Evolutionary conservation across 1,139 yeast genomes (phyloP), one percentile per base, ranked within the genome.

Genomic region (Candida tropicalis): DNA sequence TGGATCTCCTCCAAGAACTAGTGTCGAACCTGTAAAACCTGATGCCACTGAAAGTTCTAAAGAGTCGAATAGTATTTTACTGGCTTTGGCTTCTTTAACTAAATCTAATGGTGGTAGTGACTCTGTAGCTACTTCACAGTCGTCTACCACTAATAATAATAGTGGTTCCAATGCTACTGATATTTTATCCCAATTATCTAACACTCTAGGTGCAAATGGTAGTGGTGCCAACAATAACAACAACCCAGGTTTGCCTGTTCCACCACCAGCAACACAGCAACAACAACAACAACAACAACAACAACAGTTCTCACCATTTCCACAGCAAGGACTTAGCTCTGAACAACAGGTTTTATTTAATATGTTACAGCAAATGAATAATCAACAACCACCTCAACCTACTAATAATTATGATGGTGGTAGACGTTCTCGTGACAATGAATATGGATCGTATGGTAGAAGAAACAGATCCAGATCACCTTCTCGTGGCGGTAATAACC

Each of bases 381-480:
- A 43, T 26, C 68, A 68, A 15, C 38, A 58, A 31, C 47, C 49
- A 12, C 45, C 42, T 4, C 51, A 49, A 31, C 28, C 13, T 10
- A 12, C 49, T 50, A 7, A 23, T 40, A 56, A 47, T 45, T 55
- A 56, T 42, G 55, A 55, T 35, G 58, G 57, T 46, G 67, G 59
- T 37, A 61, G 65, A 55, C 62, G 68, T 49, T 73, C 67, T 48
- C 73, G 63, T 53, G 74, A 61, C 50, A 65, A 49, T 47, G 62
- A 60, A 18, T 52, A 50, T 35, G 60, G 57, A 25, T 54, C 62
- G 41, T 58, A 65, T 49, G 68, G 74, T 5, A 70, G 82, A 65
- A 73, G 81, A 60, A 70, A 69, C 50, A 70, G 86, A 61, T 79
- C 84, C 4, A 68, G 84, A 57, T 80, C 86, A 9, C 85, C 84